Evolutionary conservation across 352 stramenopile species (phyloP).

Genomic region (Blastocystis sp.): DNA sequence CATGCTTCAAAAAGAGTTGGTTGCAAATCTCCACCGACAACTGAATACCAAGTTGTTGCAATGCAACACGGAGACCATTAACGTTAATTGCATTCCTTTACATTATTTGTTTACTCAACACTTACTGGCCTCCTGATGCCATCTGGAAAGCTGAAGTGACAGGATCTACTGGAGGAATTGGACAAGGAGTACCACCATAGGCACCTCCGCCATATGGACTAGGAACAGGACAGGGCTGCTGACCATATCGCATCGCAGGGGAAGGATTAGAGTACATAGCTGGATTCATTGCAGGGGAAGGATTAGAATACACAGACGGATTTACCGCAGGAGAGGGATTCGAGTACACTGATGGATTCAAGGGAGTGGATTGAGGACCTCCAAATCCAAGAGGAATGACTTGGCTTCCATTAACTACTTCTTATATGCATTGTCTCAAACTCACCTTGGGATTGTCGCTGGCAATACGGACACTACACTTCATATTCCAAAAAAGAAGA

Average conservation of each 20-base stretch:
- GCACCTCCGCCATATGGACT: background rate
- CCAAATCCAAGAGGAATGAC: background rate
- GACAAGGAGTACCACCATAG: background rate
- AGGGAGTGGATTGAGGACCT: background rate
- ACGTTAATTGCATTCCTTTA: constrained; percentile 30
- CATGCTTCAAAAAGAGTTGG: constrained; percentile 57
- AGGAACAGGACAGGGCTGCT: background rate
- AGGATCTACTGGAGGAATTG: background rate
- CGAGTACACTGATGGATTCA: background rate
- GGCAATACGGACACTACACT: constrained; percentile 28
- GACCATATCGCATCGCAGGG: background rate
- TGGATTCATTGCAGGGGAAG: background rate
- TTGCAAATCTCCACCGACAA: constrained; percentile 52
- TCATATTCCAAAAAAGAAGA: background rate
- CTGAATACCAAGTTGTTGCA: constrained; percentile 22
- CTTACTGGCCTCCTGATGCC: background rate
- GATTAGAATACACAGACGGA: background rate
- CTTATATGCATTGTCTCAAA: background rate
- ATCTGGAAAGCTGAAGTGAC: background rate
- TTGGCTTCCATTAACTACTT: background rate
- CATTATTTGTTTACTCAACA: too few species aligned
- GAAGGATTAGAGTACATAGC: background rate
- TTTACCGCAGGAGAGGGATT: background rate
- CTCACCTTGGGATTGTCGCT: background rate
- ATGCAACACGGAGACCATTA: constrained; percentile 13